A percentile compares a stretch with the other conserved stretches of the same genome.
phyloP scores from a whole-genome alignment of 148 eudicot genomes.

The Amaranthus palmeri region DNA sequence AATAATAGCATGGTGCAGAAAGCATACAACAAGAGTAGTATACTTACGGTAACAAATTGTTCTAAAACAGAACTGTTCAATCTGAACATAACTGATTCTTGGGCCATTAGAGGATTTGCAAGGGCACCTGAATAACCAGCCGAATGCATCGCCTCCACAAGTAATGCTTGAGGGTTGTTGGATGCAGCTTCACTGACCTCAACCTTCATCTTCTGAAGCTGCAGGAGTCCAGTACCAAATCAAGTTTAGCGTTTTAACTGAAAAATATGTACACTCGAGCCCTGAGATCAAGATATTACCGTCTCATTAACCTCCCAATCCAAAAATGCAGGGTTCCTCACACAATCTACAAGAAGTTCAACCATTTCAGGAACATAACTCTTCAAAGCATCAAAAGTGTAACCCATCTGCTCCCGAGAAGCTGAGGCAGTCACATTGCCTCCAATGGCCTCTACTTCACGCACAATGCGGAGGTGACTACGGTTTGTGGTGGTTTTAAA shows the following conservation, averaged over 20 bases:
- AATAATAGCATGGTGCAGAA: neutral
- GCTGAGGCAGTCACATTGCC: constrained; percentile 76
- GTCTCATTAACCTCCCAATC: constrained; percentile 98
- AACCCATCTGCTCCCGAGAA: constrained; percentile 95
- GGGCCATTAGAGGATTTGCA: constrained; percentile 70
- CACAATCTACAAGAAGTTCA: constrained; percentile 84
- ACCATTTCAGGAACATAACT: constrained; percentile 89
- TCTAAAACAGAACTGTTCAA: constrained; percentile 60
- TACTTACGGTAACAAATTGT: constrained; percentile 79
- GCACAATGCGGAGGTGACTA: constrained; percentile 78
- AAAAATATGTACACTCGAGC: neutral
- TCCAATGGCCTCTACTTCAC: constrained; percentile 97
- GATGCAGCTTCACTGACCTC: constrained; percentile 62
- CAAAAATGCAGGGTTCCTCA: constrained; percentile 93
- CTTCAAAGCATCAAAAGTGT: constrained; percentile 85
- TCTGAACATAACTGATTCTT: constrained; percentile 58
- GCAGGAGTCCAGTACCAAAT: constrained; percentile 17
- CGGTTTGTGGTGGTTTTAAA: constrained; percentile 82
- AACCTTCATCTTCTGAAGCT: constrained; percentile 68
- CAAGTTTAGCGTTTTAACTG: neutral
- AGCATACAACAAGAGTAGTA: neutral
- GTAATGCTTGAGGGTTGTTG: constrained; percentile 75
- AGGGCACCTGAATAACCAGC: constrained; percentile 83
- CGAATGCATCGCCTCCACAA: constrained; percentile 83
- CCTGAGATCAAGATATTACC: constrained; percentile 39